phyloP scores from a whole-genome alignment of 2,329 filamentous ascomycete species.

The Cordyceps cicadae region DNA sequence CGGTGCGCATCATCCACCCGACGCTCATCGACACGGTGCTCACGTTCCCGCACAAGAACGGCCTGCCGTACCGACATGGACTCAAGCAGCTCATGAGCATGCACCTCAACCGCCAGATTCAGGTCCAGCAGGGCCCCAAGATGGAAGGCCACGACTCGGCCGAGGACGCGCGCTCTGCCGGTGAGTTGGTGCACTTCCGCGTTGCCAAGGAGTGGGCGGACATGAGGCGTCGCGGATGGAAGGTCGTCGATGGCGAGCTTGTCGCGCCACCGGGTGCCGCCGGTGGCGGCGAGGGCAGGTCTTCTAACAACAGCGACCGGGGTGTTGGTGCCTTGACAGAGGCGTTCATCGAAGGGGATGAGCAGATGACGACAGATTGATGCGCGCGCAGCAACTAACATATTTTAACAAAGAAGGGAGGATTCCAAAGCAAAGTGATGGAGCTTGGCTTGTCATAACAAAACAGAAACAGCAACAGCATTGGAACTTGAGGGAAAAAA shows the following conservation, averaged over 20 bases:
- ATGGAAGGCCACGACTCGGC: slow-evolving; percentile 75
- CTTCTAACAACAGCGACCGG: slow-evolving; percentile 7
- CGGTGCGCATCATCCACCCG: slow-evolving; percentile 74
- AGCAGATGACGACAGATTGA: not conserved
- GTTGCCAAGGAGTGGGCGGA: slow-evolving; percentile 61
- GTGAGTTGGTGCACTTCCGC: slow-evolving; percentile 70
- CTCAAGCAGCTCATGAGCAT: slow-evolving; percentile 66
- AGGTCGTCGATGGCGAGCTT: slow-evolving; percentile 41
- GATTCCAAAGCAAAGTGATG: too few relatives aligned
- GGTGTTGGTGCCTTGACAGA: slow-evolving; percentile 27
- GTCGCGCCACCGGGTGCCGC: slow-evolving; percentile 26
- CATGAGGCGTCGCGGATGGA: slow-evolving; percentile 62
- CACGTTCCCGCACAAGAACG: slow-evolving; percentile 69
- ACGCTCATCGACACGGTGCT: slow-evolving; percentile 79
- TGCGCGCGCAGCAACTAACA: not conserved
- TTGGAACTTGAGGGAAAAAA: too few relatives aligned
- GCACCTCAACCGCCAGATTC: slow-evolving; percentile 69
- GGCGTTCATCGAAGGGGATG: slow-evolving; percentile 26
- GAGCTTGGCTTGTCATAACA: not conserved
- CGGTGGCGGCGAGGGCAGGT: not conserved
- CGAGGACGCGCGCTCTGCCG: slow-evolving; percentile 84
- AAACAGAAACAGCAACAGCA: not conserved
- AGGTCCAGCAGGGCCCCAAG: slow-evolving; percentile 50
- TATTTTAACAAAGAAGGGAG: not conserved
- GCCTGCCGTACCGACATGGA: slow-evolving; percentile 68